These are phyloP conservation scores for Pestalotiopsis sp. DNA, from an alignment of 2,329 filamentous ascomycete genomes.

Conservation along the genomic window DNA sequence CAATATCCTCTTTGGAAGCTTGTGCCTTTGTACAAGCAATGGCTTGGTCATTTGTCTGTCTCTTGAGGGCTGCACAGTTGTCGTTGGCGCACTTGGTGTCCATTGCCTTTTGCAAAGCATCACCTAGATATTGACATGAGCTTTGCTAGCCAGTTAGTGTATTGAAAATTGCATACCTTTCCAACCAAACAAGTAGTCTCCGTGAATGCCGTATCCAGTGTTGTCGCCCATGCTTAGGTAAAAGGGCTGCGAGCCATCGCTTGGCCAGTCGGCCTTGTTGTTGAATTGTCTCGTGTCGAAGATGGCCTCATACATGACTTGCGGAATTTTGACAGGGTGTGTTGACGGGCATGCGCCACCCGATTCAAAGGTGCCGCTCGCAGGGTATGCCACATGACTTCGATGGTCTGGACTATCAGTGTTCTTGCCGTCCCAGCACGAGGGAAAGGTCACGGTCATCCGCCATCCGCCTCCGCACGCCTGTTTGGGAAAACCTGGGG, in stretches of 20 bases:
- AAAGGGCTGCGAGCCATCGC: slow-evolving; percentile 34
- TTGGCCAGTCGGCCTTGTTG: slow-evolving; percentile 29
- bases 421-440: slow-evolving; percentile 57
- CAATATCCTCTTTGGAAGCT: slow-evolving; percentile 2
- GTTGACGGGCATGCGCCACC: slow-evolving; percentile 49
- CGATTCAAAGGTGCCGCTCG: slow-evolving; percentile 32
- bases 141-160: background rate
- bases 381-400: slow-evolving; percentile 54
- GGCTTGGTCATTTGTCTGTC: slow-evolving; percentile 32
- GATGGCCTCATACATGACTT: slow-evolving; percentile 64
- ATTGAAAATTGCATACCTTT: slow-evolving; percentile 18
- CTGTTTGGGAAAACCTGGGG: slow-evolving; percentile 49
- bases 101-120: slow-evolving; percentile 39
- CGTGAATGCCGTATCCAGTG: slow-evolving; percentile 39
- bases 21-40: slow-evolving; percentile 29
- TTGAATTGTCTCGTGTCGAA: slow-evolving; percentile 43
- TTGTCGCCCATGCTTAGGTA: slow-evolving; percentile 32
- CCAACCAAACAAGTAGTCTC: slow-evolving; percentile 43
- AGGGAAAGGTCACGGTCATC: slow-evolving; percentile 56
- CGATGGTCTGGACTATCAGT: slow-evolving; percentile 50
- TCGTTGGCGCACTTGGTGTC: slow-evolving; percentile 36
- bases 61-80: slow-evolving; percentile 31
- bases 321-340: slow-evolving; percentile 58
- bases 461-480: slow-evolving; percentile 52
- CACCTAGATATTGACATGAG: slow-evolving; percentile 21